Evolutionary conservation across 805 yeast species (phyloP).

Genomic region (Kregervanrija pseudodelftensis): DNA sequence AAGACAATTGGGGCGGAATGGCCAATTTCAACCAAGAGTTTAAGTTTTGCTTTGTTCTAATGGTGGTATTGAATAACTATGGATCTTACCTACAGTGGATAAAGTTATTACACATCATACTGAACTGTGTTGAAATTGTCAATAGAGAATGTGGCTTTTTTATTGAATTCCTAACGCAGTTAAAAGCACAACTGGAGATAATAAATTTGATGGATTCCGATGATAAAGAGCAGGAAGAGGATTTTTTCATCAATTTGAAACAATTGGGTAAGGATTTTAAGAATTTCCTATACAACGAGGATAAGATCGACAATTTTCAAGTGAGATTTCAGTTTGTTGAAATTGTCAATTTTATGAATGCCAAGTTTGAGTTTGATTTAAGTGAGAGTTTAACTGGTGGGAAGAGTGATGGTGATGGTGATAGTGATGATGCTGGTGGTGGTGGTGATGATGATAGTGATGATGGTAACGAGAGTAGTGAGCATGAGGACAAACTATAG

Average conservation of each 20-base stretch:
- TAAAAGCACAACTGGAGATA: too few relatives aligned
- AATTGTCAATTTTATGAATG: slow-evolving; percentile 8
- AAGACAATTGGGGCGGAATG: slow-evolving; percentile 21
- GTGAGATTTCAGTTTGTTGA: slow-evolving; percentile 11
- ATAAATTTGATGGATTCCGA: background rate
- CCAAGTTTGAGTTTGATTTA: slow-evolving; percentile 8
- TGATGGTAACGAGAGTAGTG: background rate
- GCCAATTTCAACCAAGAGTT: slow-evolving; percentile 36
- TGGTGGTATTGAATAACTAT: slow-evolving; percentile 51
- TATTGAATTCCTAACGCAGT: too few relatives aligned
- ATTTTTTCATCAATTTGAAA: slow-evolving; percentile 5
- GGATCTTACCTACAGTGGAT: slow-evolving; percentile 64
- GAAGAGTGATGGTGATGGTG: too few relatives aligned
- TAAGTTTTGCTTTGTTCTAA: slow-evolving; percentile 42
- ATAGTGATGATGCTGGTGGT: too few relatives aligned
- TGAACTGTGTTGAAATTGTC: slow-evolving; percentile 29
- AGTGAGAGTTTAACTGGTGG: slow-evolving; percentile 6
- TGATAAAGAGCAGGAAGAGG: slow-evolving; percentile 4
- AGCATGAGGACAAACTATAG: too few relatives aligned
- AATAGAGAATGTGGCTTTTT: background rate
- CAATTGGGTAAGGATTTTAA: slow-evolving; percentile 7
- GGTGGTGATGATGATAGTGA: too few relatives aligned
- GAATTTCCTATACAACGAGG: slow-evolving; percentile 10
- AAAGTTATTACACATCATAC: slow-evolving; percentile 36
- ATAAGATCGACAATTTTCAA: slow-evolving; percentile 5